Percentiles rank a stretch among this genome's conserved stretches.
Conservation (phyloP, 78 protist species). For the Dictyostelium intermedium region DNA sequence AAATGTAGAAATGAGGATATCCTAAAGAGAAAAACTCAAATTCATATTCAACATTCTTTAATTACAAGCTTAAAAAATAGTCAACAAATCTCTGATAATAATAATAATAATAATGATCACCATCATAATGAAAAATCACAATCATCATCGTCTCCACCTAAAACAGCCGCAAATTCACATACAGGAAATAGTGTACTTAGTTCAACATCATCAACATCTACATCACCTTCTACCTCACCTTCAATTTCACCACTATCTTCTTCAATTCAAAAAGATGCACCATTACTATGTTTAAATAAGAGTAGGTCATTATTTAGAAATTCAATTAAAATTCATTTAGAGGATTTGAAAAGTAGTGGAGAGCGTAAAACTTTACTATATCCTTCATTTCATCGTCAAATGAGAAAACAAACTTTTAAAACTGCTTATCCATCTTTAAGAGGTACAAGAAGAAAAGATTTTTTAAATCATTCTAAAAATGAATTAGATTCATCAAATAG, state of each 20-base stretch:
- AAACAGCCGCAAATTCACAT: background rate
- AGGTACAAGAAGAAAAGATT: slow-evolving; percentile 10
- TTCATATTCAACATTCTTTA: slow-evolving; percentile 35
- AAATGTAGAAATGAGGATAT: slow-evolving; percentile 56
- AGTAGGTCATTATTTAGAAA: slow-evolving; percentile 2
- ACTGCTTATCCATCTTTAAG: slow-evolving; percentile 8
- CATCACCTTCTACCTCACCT: background rate
- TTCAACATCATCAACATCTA: background rate
- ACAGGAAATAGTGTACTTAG: background rate
- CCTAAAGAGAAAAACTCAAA: slow-evolving; percentile 50
- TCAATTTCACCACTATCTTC: background rate
- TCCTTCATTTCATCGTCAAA: slow-evolving; percentile 70
- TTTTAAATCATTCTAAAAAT: slow-evolving; percentile 10
- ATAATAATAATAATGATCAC: background rate
- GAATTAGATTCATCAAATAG: background rate
- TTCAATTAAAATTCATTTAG: slow-evolving; percentile 25
- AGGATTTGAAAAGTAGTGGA: slow-evolving; percentile 17
- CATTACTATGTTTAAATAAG: background rate
- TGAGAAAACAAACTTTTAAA: slow-evolving; percentile 26
- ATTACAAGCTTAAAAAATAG: slow-evolving; percentile 5
- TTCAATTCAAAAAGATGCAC: background rate
- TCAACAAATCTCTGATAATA: background rate
- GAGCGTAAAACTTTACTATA: background rate
- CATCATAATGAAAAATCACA: background rate
- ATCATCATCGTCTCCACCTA: background rate